Base-by-base conservation (phyloP, 176 grass and related monocot species). In the Carex kokanica region DNA sequence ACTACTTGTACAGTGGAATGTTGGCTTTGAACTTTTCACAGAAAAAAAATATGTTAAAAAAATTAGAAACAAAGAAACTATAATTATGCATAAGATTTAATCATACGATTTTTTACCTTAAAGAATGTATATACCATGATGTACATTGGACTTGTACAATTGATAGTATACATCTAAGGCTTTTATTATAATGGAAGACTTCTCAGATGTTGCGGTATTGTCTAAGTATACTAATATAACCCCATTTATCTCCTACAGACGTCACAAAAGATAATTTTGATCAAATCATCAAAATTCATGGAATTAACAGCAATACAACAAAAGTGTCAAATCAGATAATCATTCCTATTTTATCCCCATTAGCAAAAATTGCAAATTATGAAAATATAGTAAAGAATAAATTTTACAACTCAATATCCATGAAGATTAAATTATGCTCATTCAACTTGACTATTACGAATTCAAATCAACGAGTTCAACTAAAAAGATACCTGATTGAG, bases 81-180 rank as follows among this genome's bases (percentile, higher is more conserved):
- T 49, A 27, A 9, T 18, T n/a, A 52, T 14, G 38, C 66, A 64
- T 18, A 60, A 57, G 64, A 13, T 64, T 75, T 16, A 63, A 7
- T 59, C 11, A 79, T 56, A 74, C 79, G 12, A 17, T 79, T 40
- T 8, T 27, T 13, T 88, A 98, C 92, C 95, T 98, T 78, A 98
- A 83, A 49, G 82, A 86, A 78, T 93, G 91, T 52, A 98, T n/a
- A n/a, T 94, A 27, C 92, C 89, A 78, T 91, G 93, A 10, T 98
- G 95, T 87, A 95, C 95, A 87, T 98, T 98, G 0, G 92, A 91
- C 86, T 95, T 98, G 80, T 91, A 98, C 8, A 84, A 86, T 61
- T 78, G 66, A 78, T 95, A 95, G 73, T 95, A 93, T 6, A 93
- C 89, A 9, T 90, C 89, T 67, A 98, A 84, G 60, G 62, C 80